Base-by-base conservation (phyloP, 164 flowering plant species). In the Nelumbo lutea region DNA sequence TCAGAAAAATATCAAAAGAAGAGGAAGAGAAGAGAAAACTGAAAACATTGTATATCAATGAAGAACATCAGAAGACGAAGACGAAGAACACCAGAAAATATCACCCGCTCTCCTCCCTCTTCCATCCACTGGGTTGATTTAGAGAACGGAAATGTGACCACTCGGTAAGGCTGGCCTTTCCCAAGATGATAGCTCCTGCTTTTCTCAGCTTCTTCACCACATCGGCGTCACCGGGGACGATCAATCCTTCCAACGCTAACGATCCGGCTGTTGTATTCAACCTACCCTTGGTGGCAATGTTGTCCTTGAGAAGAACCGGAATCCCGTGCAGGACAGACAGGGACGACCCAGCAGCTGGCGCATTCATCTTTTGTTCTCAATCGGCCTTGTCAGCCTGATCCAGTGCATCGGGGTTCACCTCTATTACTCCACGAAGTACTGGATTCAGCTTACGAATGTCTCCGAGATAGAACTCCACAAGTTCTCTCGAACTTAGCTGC, bases 261-360 rank as follows among this genome's bases (percentile, higher is more conserved):
- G 87, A 86, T 8, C 90, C 88, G 0, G 86, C 88, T 0, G 86
- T 86, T 8, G 86, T 86, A 74, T 83, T 80, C 45, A 83, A 70
- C 65, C 68, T 78, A 59, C 82, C 88, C 53, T 78, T 77, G 42
- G 87, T 86, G 1, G 67, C 84, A 48, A 84, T 86, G 62, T 62
- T 79, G 57, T 86, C 89, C 77, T 86, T 79, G 46, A 86, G 65
- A 69, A 84, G 75, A 50, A 86, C 50, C 0, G 90, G 87, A 9
- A 74, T 65, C 13, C 77, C 73, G 56, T 75, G 77, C 45, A 75
- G 44, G 48, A 11, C 62, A 0, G 9, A 44, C 1, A 3, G 27
- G 40, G 41, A 42, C 42, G 27, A 27, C 27, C 27, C 27, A 42
- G 41, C 9, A 6, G 5, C n/a, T 2, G 6, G 1, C 13, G 1